Evolutionary conservation across 331 rosid species (phyloP).

Genomic region (Rhamnella rubrinervis): DNA sequence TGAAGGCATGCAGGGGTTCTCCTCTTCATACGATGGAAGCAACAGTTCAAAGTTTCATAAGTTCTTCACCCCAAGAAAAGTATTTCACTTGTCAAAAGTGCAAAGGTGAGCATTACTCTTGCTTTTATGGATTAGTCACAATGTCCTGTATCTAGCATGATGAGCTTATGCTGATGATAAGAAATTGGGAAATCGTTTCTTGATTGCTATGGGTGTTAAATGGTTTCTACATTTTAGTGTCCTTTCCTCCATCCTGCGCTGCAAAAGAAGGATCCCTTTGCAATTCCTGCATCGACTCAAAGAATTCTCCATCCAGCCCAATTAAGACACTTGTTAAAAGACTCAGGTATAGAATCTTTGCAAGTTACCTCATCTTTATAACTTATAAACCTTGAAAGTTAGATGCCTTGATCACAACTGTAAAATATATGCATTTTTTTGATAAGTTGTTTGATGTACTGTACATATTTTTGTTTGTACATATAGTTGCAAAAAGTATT

Average conservation of each 20-base stretch:
- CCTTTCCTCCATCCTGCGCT: conserved; percentile 60
- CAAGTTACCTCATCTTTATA: background rate
- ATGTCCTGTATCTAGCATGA: conserved; percentile 11
- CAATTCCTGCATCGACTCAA: conserved; percentile 63
- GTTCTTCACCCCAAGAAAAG: conserved; percentile 65
- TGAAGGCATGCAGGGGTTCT: conserved; percentile 65
- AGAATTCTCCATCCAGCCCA: conserved; percentile 38
- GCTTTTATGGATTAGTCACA: background rate
- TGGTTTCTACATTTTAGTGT: conserved; percentile 41
- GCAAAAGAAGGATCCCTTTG: conserved; percentile 62
- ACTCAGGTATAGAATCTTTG: conserved; percentile 49
- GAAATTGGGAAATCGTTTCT: background rate
- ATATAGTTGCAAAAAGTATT: no score
- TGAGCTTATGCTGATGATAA: background rate
- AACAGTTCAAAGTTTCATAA: conserved; percentile 63
- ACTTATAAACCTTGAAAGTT: background rate
- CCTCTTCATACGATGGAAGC: conserved; percentile 66
- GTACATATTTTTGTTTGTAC: no score
- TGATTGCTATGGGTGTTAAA: conserved; percentile 16
- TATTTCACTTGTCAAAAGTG: conserved; percentile 72
- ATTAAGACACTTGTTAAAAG: conserved; percentile 35
- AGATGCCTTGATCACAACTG: background rate
- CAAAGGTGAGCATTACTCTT: conserved; percentile 58
- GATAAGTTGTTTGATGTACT: background rate
- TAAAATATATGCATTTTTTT: background rate